Evolutionary conservation across 2,329 filamentous ascomycete genomes (phyloP), one percentile per base, ranked within the genome.

Genomic region (Aspergillus novoparasiticus): DNA sequence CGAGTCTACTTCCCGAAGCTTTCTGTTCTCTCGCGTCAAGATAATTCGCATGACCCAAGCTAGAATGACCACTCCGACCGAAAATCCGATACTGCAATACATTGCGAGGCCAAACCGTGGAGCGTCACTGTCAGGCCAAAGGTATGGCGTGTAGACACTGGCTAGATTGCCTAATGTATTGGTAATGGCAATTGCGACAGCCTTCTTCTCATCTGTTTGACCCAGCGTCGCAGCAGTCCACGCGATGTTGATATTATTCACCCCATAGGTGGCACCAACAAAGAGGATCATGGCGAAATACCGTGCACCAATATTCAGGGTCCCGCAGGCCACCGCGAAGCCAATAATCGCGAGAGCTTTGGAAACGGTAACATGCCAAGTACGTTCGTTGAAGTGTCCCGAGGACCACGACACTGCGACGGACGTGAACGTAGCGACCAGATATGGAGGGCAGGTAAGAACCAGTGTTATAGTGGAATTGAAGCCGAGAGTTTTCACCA

Each of bases 401-500:
- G 83, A 85, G 59, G 77, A 83, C 80, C 81, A 85, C 1, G 81
- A 83, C 11, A 81, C 80, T 6, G 78, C 65, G 43, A 85, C 81
- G 11, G 81, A 82, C 2, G 79, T 78, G 0, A 76, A 78, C 14
- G 82, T 83, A 1, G 84, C 83, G 39, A 84, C 74, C 45, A 84
- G 75, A 69, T 84, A 86, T 0, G 84, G 84, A 0, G 84, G 84
- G 46, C 73, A 76, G 10, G 83, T 85, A 2, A 86, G 78, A 1
- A 83, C 78, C 3, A 86, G 76, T 0, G 83, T 84, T 41, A 83
- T 77, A 2, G 81, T 84, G 0, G 68, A 75, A 57, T 73, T 76
- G 73, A 83, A 84, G 0, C 81, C 81, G 0, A 85, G 78, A 1
- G 80, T 82, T 56, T 79, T 70, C 39, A 85, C 80, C 1, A 82